Evolutionary conservation across 2,329 filamentous ascomycete species (phyloP).

Genomic region (Sporothrix phasma): DNA sequence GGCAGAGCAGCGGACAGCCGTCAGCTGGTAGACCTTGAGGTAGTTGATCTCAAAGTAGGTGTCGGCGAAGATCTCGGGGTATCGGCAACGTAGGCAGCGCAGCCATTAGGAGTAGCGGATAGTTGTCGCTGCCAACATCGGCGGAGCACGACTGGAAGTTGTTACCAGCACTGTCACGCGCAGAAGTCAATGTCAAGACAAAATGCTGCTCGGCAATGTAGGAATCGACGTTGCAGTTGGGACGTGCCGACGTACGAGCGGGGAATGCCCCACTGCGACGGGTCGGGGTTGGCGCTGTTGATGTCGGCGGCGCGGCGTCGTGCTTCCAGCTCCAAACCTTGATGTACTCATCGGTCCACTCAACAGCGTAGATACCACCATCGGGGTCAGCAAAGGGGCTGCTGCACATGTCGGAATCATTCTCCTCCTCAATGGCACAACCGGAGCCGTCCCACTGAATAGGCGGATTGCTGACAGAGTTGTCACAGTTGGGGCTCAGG

Average conservation of each 20-base stretch:
- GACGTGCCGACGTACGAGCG: slow-evolving; percentile 48
- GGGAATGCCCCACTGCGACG: slow-evolving; percentile 55
- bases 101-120: slow-evolving; percentile 20
- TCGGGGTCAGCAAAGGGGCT: slow-evolving; percentile 19
- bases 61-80: slow-evolving; percentile 30
- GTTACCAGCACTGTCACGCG: slow-evolving; percentile 54
- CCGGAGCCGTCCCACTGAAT: slow-evolving; percentile 33
- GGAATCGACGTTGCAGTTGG: slow-evolving; percentile 50
- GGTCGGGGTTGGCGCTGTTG: slow-evolving; percentile 42
- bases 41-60: slow-evolving; percentile 36
- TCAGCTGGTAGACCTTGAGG: slow-evolving; percentile 15
- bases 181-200: slow-evolving; percentile 65
- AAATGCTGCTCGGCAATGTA: slow-evolving; percentile 60
- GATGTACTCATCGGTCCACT: slow-evolving; percentile 33
- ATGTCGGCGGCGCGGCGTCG: slow-evolving; percentile 27
- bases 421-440: slow-evolving; percentile 31
- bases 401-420: not conserved
- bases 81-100: slow-evolving; percentile 29
- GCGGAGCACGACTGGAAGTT: slow-evolving; percentile 18
- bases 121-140: slow-evolving; percentile 17
- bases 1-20: not conserved
- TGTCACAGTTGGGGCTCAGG: slow-evolving; percentile 31
- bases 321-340: slow-evolving; percentile 33
- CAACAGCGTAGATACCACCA: slow-evolving; percentile 28
- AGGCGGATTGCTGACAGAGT: slow-evolving; percentile 19